Evolutionary conservation across 2,329 filamentous ascomycete species (phyloP).

Genomic region (Penicillium sumatraense): DNA sequence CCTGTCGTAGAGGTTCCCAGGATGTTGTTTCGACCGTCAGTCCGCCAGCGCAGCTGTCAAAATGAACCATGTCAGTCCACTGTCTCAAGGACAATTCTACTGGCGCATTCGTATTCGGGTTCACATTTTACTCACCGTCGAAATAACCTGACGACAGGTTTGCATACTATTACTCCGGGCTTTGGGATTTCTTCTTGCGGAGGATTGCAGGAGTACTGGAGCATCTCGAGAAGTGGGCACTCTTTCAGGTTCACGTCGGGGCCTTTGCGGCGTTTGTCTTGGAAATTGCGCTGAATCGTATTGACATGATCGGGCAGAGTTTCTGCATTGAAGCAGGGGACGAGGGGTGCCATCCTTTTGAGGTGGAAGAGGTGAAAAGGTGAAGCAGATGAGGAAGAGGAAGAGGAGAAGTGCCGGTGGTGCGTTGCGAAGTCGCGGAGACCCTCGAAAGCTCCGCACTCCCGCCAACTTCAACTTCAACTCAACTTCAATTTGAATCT

Average conservation of each 20-base stretch:
- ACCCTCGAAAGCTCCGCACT: no score
- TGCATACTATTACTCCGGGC: conserved; percentile 55
- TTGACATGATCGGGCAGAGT: conserved; percentile 58
- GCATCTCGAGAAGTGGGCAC: conserved; percentile 63
- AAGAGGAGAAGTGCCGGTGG: not conserved
- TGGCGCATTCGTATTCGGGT: no score
- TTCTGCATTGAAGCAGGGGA: conserved; percentile 57
- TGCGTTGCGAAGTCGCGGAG: no score
- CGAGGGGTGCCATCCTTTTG: conserved; percentile 58
- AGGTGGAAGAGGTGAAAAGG: conserved; percentile 6
- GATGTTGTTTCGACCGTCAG: conserved; percentile 66
- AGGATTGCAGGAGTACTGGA: conserved; percentile 67
- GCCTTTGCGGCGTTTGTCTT: conserved; percentile 58
- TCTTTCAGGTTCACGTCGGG: conserved; percentile 55
- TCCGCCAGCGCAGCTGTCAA: conserved; percentile 53
- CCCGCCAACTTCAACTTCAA: no score
- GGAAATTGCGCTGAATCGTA: conserved; percentile 47
- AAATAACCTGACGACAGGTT: conserved; percentile 63
- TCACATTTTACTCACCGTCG: conserved; percentile 53
- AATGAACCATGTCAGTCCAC: conserved; percentile 10
- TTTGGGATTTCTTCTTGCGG: conserved; percentile 47
- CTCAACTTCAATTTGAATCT: no score
- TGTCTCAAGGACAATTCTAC: not conserved
- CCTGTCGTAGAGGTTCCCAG: conserved; percentile 54
- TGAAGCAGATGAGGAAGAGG: conserved; percentile 9